Evolutionary conservation across 2,329 filamentous ascomycete genomes (phyloP), one percentile per base, ranked within the genome.

Genomic region (Penicillium capsulatum): DNA sequence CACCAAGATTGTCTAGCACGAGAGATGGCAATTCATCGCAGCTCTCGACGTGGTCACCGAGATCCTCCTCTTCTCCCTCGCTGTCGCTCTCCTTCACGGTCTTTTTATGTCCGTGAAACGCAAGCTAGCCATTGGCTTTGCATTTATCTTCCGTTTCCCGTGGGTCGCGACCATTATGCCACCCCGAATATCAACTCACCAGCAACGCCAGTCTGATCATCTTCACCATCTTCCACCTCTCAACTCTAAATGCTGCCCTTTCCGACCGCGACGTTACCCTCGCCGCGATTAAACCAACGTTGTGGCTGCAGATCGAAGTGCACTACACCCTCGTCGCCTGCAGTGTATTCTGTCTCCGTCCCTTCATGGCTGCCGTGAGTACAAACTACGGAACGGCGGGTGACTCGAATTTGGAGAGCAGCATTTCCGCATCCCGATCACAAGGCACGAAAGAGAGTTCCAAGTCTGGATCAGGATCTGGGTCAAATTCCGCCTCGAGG

Each of bases 201-300:
- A n/a, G n/a, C n/a, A n/a, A n/a, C n/a, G n/a, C n/a, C 19, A 68
- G 66, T 3, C 50, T 66, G 4, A 60, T 68, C 32, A 51, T 64
- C 16, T 54, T 66, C 40, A 57, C 61, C 17, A 42, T 62, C 17
- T 49, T 69, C 41, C 65, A 66, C 30, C 55, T 68, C 19, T 51
- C 55, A 15, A 55, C 54, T 37, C 55, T 66, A 5, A 47, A 57
- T 17, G 42, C 49, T 20, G 47, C 53, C 26, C 56, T 59, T 5
- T 46, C 55, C 26, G 58, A 56, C 15, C 47, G 51, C 13, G 60
- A 70, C 38, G 58, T 63, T n/a, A 60, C 61, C 13, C 54, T 66
- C 31, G 51, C 59, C 13, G 58, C 58, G 14, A 53, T 64, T 34
- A 40, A 51, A 27, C 55, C 66, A 22, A 54, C 59, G 6, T 51